A percentile compares a stretch with the other conserved stretches of the same genome.
These are phyloP conservation scores for Termitomyces sp. DNA, from an alignment of 768 basidiomycete genomes.

Conservation along the genomic window DNA sequence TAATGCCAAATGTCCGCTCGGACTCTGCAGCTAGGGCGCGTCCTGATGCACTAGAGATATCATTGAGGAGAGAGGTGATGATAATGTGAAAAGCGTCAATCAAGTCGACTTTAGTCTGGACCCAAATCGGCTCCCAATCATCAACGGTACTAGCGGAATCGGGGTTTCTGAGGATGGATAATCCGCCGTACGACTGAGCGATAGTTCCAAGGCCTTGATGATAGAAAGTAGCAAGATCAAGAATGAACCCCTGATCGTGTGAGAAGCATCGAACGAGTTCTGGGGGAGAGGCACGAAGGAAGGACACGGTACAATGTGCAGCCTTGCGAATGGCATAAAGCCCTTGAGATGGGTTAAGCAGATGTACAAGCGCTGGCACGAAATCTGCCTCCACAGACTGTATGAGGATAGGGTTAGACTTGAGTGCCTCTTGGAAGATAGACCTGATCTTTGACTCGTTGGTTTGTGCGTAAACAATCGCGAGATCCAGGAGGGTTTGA, in stretches of 20 bases:
- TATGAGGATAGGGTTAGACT: constrained; percentile 25
- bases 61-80: constrained; percentile 41
- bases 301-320: constrained; percentile 46
- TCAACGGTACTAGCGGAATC: constrained; percentile 29
- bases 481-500: constrained; percentile 55
- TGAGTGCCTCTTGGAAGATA: constrained; percentile 35
- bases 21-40: constrained; percentile 36
- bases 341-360: constrained; percentile 42
- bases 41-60: constrained; percentile 39
- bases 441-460: constrained; percentile 38
- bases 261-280: constrained; percentile 47
- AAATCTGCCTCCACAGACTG: constrained; percentile 35
- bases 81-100: constrained; percentile 66
- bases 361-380: constrained; percentile 49
- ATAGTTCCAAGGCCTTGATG: constrained; percentile 49
- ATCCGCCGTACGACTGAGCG: constrained; percentile 58
- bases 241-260: constrained; percentile 42
- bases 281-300: constrained; percentile 47
- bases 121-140: constrained; percentile 68
- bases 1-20: constrained; percentile 49
- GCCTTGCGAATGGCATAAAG: constrained; percentile 63
- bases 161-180: constrained; percentile 24
- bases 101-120: constrained; percentile 67
- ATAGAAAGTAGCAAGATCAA: constrained; percentile 55
- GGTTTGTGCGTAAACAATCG: constrained; percentile 46